Evolutionary conservation across 1,139 yeast species (phyloP), one percentile per base, ranked within the genome.

Genomic region (Barnettozyma hawaiiensis): DNA sequence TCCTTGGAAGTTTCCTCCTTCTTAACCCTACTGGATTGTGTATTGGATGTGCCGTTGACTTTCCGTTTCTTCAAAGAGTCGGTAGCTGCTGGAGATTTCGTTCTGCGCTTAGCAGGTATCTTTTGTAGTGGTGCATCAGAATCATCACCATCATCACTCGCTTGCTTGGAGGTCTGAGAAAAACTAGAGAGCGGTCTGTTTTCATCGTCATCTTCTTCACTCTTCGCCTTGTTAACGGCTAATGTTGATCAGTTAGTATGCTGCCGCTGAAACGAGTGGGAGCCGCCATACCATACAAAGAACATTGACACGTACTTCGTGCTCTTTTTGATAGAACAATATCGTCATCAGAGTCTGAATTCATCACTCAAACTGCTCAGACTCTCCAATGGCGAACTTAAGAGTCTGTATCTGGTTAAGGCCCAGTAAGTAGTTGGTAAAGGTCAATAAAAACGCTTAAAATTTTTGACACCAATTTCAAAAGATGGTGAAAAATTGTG

Each of bases 1-100:
- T 54, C 60, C 15, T 49, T 54, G 10, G 44, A 29, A 2, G 28
- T 66, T 3, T 59, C 67, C 4, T 55, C 62, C 16, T 53, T 59
- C 16, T 44, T 39, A 16, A 34, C 51, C 27, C 45, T 38, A 23
- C 39, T 40, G 2, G 47, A 37, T 37, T 41, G 37, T 15, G 27
- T 38, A 35, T 36, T 40, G n/a, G 39, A 36, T 7, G 37, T 36
- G 23, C 39, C 33, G 31, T 38, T 43, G 16, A 27, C 18, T 28
- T 48, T 43, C 21, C 36, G 31, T 22, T 40, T 29, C 15, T 33
- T 42, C 9, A 20, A 41, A 14, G 24, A 31, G 31, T 37, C 39
- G 18, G 34, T 16, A 7, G 41, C 15, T 22, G 43, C 12, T 16
- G 26, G 19, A 3, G 18, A 37, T n/a, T 23, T 21, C 7, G 44